Evolutionary conservation across 441 rosid species (phyloP).

Genomic region (Melastoma candidum): DNA sequence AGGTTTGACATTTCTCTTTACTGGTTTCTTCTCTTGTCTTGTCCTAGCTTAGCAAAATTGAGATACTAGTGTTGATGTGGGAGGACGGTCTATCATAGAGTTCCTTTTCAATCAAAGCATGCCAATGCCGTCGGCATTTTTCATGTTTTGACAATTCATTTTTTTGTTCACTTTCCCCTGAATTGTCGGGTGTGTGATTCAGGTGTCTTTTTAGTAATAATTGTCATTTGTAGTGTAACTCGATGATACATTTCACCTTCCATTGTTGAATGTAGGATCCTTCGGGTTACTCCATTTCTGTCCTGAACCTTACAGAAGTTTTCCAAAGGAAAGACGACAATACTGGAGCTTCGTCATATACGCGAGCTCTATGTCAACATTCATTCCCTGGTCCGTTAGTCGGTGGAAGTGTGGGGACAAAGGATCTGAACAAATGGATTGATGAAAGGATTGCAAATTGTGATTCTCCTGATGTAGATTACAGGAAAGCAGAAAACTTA

Average conservation of each 20-base stretch:
- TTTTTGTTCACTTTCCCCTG: no score
- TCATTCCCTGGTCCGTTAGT: conserved; percentile 92
- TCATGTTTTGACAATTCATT: no score
- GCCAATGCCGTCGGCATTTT: no score
- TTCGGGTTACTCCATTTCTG: conserved; percentile 43
- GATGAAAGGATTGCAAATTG: conserved; percentile 72
- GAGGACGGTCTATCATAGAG: no score
- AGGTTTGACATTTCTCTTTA: conserved; percentile 41
- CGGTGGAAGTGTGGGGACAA: conserved; percentile 86
- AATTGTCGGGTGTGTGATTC: no score
- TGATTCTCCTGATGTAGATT: conserved; percentile 55
- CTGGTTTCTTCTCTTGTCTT: no score
- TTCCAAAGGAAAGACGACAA: conserved; percentile 22
- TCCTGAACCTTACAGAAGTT: conserved; percentile 70
- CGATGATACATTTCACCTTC: no score
- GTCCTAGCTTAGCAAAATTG: no score
- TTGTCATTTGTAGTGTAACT: no score
- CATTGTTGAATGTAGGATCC: conserved; percentile 29
- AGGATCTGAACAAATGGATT: conserved; percentile 89
- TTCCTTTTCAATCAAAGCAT: no score
- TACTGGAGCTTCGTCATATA: conserved; percentile 38
- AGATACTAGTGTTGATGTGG: no score
- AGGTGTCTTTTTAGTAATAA: no score
- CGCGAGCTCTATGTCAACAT: conserved; percentile 56
- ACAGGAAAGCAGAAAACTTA: conserved; percentile 46